A percentile compares a stretch with the other conserved stretches of the same genome.
Conservation (phyloP, 1,139 yeast genomes). For the Debaryomycetaceae sp. region DNA sequence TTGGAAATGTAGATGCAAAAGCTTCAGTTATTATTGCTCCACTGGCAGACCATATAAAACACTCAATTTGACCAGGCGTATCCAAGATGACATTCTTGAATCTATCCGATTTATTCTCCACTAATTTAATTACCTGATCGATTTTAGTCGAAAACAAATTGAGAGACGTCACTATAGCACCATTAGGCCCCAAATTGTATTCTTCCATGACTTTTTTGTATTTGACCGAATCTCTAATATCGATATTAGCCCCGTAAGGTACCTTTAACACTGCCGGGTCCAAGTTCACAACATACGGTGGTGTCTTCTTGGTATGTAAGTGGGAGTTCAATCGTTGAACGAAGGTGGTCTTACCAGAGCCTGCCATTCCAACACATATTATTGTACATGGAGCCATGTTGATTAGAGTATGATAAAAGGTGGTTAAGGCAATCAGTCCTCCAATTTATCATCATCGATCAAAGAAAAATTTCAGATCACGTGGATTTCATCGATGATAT, state of each 20-base stretch:
- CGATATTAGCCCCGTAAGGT: constrained; percentile 93
- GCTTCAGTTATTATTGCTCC: constrained; percentile 97
- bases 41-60: constrained; percentile 95
- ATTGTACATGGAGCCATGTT: constrained; percentile 61
- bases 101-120: constrained; percentile 71
- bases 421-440: no score
- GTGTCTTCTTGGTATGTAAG: constrained; percentile 65
- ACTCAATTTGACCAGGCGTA: constrained; percentile 98
- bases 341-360: constrained; percentile 96
- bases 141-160: constrained; percentile 92
- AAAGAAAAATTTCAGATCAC: no score
- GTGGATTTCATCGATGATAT: no score
- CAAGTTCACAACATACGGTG: constrained; percentile 86
- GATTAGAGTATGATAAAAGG: neutral
- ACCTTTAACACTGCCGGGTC: constrained; percentile 95
- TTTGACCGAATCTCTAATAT: constrained; percentile 92
- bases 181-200: constrained; percentile 93
- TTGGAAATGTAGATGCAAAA: constrained; percentile 93
- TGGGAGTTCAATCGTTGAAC: constrained; percentile 94
- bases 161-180: constrained; percentile 94
- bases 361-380: constrained; percentile 95
- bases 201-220: constrained; percentile 94
- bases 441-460: no score
- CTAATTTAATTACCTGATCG: constrained; percentile 86
- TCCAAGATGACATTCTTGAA: constrained; percentile 79